These are phyloP conservation scores for Diaporthe australafricana DNA, from an alignment of 2,329 filamentous ascomycete genomes.

Conservation along the genomic window DNA sequence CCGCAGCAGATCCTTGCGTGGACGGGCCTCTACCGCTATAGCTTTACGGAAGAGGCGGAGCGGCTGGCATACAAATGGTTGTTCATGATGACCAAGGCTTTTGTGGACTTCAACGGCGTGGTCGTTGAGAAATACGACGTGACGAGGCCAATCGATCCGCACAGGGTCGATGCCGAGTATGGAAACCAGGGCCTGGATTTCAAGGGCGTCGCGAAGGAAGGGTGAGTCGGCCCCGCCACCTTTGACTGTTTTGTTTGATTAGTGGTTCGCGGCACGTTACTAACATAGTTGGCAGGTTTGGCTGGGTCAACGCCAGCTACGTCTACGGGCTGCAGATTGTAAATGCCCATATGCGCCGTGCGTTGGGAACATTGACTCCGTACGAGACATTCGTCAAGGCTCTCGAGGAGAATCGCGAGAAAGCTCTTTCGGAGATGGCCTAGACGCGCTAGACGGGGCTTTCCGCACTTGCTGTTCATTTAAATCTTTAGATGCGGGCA, in stretches of 20 bases:
- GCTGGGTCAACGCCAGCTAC: constrained; percentile 99
- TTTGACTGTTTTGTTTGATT: constrained; percentile 10
- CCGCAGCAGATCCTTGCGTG: constrained; percentile 98
- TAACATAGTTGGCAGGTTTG: constrained; percentile 72
- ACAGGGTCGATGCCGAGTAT: constrained; percentile 96
- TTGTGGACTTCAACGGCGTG: constrained; percentile 97
- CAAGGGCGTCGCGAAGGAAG: constrained; percentile 94
- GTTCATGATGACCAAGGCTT: constrained; percentile 98
- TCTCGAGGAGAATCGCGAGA: constrained; percentile 65
- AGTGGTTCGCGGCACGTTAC: not conserved
- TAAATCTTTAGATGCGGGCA: not conserved
- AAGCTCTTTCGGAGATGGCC: constrained; percentile 60
- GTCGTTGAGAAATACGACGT: constrained; percentile 99
- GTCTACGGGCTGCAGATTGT: constrained; percentile 92
- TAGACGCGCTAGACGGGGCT: constrained; percentile 38
- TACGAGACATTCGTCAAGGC: constrained; percentile 86
- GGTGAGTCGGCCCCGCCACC: constrained; percentile 69
- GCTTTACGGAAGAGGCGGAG: constrained; percentile 90
- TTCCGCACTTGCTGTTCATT: not conserved
- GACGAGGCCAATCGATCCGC: constrained; percentile 87
- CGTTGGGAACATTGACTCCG: constrained; percentile 87
- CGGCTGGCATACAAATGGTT: constrained; percentile 95
- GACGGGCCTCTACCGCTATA: constrained; percentile 91
- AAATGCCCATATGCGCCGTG: constrained; percentile 88
- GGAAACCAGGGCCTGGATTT: constrained; percentile 97